These are phyloP conservation scores for Entrophospora sp. DNA, from an alignment of 192 early-diverging fungal genomes.

Conservation along the genomic window DNA sequence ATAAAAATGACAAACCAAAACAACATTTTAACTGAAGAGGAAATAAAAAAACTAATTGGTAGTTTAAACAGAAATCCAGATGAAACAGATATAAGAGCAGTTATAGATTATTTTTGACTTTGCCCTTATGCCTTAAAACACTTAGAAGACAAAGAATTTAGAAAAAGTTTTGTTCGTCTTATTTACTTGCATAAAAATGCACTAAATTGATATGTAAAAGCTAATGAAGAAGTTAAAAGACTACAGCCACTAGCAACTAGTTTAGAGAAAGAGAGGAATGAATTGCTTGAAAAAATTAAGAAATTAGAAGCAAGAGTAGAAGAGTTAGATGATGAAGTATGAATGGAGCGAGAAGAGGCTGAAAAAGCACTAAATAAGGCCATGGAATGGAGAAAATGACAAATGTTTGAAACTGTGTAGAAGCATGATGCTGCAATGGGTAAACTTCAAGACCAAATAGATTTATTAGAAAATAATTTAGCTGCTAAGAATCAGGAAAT, in stretches of 20 bases:
- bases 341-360: too few species aligned
- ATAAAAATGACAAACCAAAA: background rate
- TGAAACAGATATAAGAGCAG: conserved; percentile 7
- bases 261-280: conserved; percentile 7
- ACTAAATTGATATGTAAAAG: background rate
- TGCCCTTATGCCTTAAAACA: conserved; percentile 1
- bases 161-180: background rate
- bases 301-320: too few species aligned
- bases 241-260: background rate
- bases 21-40: background rate
- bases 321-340: too few species aligned
- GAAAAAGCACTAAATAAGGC: too few species aligned
- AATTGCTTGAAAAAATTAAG: too few species aligned
- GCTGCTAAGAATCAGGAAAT: too few species aligned
- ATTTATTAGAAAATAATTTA: too few species aligned
- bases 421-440: too few species aligned
- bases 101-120: too few species aligned
- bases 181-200: too few species aligned
- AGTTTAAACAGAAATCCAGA: background rate
- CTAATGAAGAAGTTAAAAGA: conserved; percentile 11
- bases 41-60: too few species aligned
- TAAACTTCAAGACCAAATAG: too few species aligned
- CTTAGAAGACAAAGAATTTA: conserved; percentile 13
- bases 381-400: background rate
- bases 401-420: conserved; percentile 1